Evolutionary conservation across 257 asterid species (phyloP).

Genomic region (Paulownia fortunei): DNA sequence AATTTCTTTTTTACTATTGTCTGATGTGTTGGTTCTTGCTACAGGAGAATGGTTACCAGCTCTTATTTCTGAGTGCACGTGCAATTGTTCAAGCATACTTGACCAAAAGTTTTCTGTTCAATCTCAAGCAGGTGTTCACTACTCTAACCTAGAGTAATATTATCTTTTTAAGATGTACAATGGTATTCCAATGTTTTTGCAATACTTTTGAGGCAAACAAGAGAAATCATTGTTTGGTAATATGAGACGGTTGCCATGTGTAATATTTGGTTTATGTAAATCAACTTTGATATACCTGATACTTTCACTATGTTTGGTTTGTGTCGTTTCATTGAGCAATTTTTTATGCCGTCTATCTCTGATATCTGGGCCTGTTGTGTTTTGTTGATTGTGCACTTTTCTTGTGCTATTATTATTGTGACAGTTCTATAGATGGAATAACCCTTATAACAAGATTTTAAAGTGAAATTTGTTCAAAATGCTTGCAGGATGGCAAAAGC

Average conservation of each 20-base stretch:
- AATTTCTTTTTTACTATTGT: too few species aligned
- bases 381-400: slow-evolving; percentile 10
- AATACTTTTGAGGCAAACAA: neutral
- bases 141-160: neutral
- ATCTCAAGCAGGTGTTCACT: slow-evolving; percentile 71
- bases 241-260: neutral
- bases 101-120: slow-evolving; percentile 69
- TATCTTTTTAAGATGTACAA: neutral
- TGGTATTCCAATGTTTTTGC: neutral
- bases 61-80: slow-evolving; percentile 52
- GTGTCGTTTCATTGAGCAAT: neutral
- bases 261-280: too few species aligned
- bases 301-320: too few species aligned
- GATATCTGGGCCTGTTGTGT: neutral
- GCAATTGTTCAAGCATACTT: slow-evolving; percentile 86
- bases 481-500: slow-evolving; percentile 90
- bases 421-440: neutral
- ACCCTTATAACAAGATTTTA: neutral
- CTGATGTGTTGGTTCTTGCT: neutral
- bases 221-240: neutral
- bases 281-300: neutral
- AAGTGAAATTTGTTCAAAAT: slow-evolving; percentile 28
- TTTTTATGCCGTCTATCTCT: slow-evolving; percentile 13
- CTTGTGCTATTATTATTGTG: neutral
- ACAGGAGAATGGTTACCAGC: slow-evolving; percentile 86